phyloP scores from a whole-genome alignment of 139 green algal species.

The Edaphochlamys debaryana region DNA sequence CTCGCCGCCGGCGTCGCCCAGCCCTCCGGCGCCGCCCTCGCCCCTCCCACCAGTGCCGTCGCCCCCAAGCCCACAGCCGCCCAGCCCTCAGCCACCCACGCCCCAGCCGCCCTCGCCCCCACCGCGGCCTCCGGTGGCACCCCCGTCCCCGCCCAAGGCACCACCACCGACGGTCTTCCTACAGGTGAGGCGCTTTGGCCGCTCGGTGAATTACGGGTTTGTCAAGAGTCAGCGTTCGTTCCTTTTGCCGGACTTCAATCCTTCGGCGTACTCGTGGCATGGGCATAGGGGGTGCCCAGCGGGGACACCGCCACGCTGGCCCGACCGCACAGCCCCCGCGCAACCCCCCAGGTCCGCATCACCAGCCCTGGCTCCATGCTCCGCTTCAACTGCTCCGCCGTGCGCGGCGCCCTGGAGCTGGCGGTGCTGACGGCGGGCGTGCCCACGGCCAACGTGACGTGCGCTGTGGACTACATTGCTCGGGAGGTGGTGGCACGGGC shows the following conservation, averaged over 20 bases:
- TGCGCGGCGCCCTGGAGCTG: not conserved
- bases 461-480: not conserved
- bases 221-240: too few relatives aligned
- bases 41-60: not conserved
- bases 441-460: not conserved
- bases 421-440: not conserved
- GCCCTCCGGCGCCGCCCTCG: not conserved
- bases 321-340: too few relatives aligned
- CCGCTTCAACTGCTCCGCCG: slow-evolving; percentile 22
- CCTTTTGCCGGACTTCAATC: too few relatives aligned
- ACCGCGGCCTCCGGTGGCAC: not conserved
- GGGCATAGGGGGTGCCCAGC: too few relatives aligned
- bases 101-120: not conserved
- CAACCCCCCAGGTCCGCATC: not conserved
- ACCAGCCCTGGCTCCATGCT: not conserved
- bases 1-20: not conserved
- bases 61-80: too few relatives aligned
- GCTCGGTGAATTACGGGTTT: too few relatives aligned
- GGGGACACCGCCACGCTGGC: too few relatives aligned
- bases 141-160: not conserved
- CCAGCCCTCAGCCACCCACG: too few relatives aligned
- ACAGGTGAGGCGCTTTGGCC: not conserved
- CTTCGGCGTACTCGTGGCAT: too few relatives aligned
- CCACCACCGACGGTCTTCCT: slow-evolving; percentile 14
- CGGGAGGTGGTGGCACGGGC: not conserved